These are phyloP conservation scores for Diddensiella caesifluorescens DNA, from an alignment of 805 yeast genomes.

Conservation along the genomic window DNA sequence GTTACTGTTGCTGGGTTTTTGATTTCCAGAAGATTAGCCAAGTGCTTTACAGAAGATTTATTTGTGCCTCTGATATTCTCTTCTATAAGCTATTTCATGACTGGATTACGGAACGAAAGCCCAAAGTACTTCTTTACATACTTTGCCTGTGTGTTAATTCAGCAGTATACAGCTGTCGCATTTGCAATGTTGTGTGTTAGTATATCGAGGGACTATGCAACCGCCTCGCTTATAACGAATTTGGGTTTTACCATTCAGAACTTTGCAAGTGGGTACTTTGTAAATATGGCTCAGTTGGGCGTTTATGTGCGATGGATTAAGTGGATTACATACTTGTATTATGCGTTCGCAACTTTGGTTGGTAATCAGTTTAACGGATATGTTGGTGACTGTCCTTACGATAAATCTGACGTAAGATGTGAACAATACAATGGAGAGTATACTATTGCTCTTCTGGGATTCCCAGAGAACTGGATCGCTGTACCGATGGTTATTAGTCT, in stretches of 20 bases:
- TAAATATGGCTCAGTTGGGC: conserved; percentile 67
- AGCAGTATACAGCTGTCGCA: conserved; percentile 51
- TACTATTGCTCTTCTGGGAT: conserved; percentile 54
- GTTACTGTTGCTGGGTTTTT: conserved; percentile 65
- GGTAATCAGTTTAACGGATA: conserved; percentile 63
- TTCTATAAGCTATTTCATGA: conserved; percentile 64
- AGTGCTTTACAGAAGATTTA: conserved; percentile 63
- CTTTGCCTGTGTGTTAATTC: conserved; percentile 53
- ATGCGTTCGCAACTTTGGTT: conserved; percentile 62
- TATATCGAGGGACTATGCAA: conserved; percentile 53
- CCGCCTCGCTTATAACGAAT: conserved; percentile 56
- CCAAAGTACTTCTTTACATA: conserved; percentile 52
- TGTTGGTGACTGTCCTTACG: conserved; percentile 51
- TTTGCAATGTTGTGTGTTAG: conserved; percentile 51
- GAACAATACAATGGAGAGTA: conserved; percentile 49
- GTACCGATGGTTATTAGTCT: conserved; percentile 58
- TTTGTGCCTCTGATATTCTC: conserved; percentile 56
- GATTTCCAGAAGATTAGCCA: conserved; percentile 58
- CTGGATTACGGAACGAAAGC: conserved; percentile 53
- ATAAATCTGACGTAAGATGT: conserved; percentile 36
- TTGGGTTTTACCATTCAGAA: conserved; percentile 64
- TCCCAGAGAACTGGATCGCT: conserved; percentile 55
- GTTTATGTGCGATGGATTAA: conserved; percentile 84
- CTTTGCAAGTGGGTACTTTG: conserved; percentile 76
- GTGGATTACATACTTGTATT: conserved; percentile 73